These are phyloP conservation scores for Obba rivulosa DNA, from an alignment of 768 basidiomycete species.

Conservation along the genomic window DNA sequence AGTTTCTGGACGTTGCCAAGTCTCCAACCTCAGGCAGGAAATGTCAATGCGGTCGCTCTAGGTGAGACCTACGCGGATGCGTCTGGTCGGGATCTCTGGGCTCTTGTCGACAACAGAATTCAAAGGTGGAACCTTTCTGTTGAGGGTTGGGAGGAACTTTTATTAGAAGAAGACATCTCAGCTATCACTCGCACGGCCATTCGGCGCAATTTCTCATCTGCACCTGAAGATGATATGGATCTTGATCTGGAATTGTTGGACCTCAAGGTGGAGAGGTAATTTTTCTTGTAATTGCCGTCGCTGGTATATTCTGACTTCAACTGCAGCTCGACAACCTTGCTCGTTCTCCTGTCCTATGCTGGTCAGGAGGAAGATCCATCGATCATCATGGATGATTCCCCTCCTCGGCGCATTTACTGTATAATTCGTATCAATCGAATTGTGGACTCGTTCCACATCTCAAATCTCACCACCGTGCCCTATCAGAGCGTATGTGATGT, in stretches of 20 bases:
- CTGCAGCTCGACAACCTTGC: slow-evolving; percentile 44
- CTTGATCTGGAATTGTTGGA: slow-evolving; percentile 75
- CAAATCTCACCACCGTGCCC: slow-evolving; percentile 54
- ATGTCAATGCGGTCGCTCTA: slow-evolving; percentile 60
- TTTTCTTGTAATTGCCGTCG: neutral
- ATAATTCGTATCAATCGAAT: slow-evolving; percentile 44
- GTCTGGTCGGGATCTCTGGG: slow-evolving; percentile 58
- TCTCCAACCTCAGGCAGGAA: slow-evolving; percentile 45
- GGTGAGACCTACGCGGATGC: slow-evolving; percentile 32
- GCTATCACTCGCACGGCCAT: slow-evolving; percentile 44
- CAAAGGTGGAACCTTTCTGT: slow-evolving; percentile 66
- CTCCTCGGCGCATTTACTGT: slow-evolving; percentile 60
- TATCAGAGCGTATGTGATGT: slow-evolving; percentile 62
- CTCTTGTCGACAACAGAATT: slow-evolving; percentile 57
- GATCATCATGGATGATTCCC: slow-evolving; percentile 33
- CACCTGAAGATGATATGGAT: slow-evolving; percentile 36
- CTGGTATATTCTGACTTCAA: slow-evolving; percentile 12
- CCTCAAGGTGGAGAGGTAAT: slow-evolving; percentile 55
- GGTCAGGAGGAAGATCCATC: slow-evolving; percentile 40
- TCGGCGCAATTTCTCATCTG: slow-evolving; percentile 32
- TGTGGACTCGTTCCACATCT: slow-evolving; percentile 39
- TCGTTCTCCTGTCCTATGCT: slow-evolving; percentile 65
- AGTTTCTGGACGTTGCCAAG: slow-evolving; percentile 38
- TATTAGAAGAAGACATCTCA: slow-evolving; percentile 52
- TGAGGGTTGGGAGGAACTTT: slow-evolving; percentile 68